Conservation (phyloP, 2,329 filamentous ascomycete species). For the Talaromyces sp. region DNA sequence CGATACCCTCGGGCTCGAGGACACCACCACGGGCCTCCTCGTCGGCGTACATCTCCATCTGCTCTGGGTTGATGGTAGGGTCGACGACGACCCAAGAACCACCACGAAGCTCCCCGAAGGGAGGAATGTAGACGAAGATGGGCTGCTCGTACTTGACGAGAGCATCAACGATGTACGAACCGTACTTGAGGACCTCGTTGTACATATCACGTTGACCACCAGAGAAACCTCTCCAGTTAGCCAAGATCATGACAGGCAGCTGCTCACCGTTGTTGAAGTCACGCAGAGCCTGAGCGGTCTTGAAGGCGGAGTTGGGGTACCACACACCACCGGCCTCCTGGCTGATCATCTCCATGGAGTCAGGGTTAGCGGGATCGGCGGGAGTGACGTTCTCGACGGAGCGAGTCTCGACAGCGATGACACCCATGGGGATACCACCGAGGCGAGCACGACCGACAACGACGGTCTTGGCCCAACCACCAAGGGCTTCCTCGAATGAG, state of each 20-base stretch:
- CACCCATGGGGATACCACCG: conserved; percentile 96
- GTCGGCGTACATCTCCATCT: conserved; percentile 99
- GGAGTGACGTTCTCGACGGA: conserved; percentile 96
- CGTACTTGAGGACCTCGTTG: conserved; percentile 99
- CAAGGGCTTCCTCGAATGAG: conserved; percentile 95
- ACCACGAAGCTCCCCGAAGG: conserved; percentile 93
- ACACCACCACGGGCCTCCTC: conserved; percentile 94
- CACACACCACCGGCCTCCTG: conserved; percentile 98
- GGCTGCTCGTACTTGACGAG: conserved; percentile 98
- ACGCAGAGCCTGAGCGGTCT: conserved; percentile 97
- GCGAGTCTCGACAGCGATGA: conserved; percentile 94
- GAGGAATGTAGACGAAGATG: conserved; percentile 98
- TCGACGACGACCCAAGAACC: conserved; percentile 99
- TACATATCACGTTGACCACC: conserved; percentile 99
- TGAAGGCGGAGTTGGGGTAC: conserved; percentile 99
- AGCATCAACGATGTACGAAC: conserved; percentile 97
- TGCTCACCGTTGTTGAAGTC: conserved; percentile 99
- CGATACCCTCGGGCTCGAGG: conserved; percentile 94
- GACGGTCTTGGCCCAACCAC: conserved; percentile 95
- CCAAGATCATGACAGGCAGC: conserved; percentile 96
- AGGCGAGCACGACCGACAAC: conserved; percentile 95
- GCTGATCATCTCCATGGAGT: conserved; percentile 93
- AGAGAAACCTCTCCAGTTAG: conserved; percentile 99
- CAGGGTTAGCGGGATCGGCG: conserved; percentile 95
- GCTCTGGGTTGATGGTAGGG: conserved; percentile 92